Conservation (phyloP, 805 yeast species). For the Myxozyma geophila region DNA sequence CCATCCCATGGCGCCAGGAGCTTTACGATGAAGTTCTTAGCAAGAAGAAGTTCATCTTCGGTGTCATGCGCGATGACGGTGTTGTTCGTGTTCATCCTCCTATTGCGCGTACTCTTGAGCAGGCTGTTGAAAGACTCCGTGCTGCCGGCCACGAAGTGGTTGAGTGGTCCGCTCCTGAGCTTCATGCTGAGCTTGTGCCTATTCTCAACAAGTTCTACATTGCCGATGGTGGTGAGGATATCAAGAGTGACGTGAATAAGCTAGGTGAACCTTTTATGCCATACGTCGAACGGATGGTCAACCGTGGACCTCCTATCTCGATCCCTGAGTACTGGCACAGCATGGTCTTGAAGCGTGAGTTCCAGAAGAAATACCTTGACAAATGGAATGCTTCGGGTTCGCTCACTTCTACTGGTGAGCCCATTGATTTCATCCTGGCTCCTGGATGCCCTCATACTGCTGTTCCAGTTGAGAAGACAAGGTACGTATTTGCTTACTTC, state of each 20-base stretch:
- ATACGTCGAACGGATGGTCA: slow-evolving; percentile 47
- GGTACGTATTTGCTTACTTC: slow-evolving; percentile 36
- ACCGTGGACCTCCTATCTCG: slow-evolving; percentile 45
- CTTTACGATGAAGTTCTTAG: slow-evolving; percentile 34
- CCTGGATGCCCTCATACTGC: slow-evolving; percentile 57
- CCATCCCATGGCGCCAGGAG: slow-evolving; percentile 55
- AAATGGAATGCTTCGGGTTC: slow-evolving; percentile 50
- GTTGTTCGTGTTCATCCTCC: slow-evolving; percentile 61
- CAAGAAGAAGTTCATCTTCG: slow-evolving; percentile 50
- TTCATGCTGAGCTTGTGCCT: slow-evolving; percentile 46
- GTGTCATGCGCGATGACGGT: slow-evolving; percentile 53
- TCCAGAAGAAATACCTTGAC: slow-evolving; percentile 50
- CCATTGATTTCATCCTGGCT: slow-evolving; percentile 55
- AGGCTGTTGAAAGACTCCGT: slow-evolving; percentile 57
- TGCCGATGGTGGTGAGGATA: slow-evolving; percentile 54
- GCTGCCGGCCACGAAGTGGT: slow-evolving; percentile 62
- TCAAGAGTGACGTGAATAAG: slow-evolving; percentile 41
- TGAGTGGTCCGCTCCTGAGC: slow-evolving; percentile 51
- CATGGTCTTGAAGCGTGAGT: slow-evolving; percentile 40
- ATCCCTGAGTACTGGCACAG: slow-evolving; percentile 46
- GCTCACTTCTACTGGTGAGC: slow-evolving; percentile 47
- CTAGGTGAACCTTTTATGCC: slow-evolving; percentile 54
- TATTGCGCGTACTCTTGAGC: slow-evolving; percentile 56
- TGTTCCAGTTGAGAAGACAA: slow-evolving; percentile 46
- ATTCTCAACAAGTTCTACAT: slow-evolving; percentile 48